Percentiles rank a stretch among this genome's conserved stretches.
Conservation (phyloP, 2,329 filamentous ascomycete species). For the Aspergillus ustus region DNA sequence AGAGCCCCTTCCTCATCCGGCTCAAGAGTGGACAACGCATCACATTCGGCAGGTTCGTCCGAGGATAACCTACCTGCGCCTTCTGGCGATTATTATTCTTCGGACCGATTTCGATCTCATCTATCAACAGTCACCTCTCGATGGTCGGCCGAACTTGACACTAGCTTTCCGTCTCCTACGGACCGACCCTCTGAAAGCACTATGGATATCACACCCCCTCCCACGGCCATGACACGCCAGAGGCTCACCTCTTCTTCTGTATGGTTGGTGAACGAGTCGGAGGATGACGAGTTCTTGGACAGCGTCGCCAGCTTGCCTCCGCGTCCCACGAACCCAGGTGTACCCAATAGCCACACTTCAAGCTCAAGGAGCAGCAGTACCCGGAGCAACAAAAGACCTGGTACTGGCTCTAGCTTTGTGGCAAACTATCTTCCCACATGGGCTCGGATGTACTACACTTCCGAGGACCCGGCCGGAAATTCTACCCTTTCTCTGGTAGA, state of each 20-base stretch:
- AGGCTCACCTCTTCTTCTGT: slow-evolving; percentile 35
- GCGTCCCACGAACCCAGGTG: slow-evolving; percentile 36
- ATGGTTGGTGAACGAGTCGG: slow-evolving; percentile 40
- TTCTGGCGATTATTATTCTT: slow-evolving; percentile 39
- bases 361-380: slow-evolving; percentile 46
- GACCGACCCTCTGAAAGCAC: slow-evolving; percentile 26
- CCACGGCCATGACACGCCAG: slow-evolving; percentile 29
- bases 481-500: slow-evolving; percentile 47
- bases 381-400: slow-evolving; percentile 40
- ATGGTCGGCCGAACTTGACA: slow-evolving; percentile 42
- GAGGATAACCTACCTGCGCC: slow-evolving; percentile 31
- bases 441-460: slow-evolving; percentile 71
- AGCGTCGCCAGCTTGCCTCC: slow-evolving; percentile 41
- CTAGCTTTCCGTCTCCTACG: slow-evolving; percentile 31
- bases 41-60: slow-evolving; percentile 29
- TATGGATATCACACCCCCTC: slow-evolving; percentile 31
- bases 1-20: slow-evolving; percentile 44
- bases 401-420: slow-evolving; percentile 52
- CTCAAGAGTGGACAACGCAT: slow-evolving; percentile 45
- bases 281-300: slow-evolving; percentile 42
- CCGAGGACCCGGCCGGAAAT: slow-evolving; percentile 61
- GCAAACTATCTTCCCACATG: slow-evolving; percentile 53
- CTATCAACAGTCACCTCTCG: slow-evolving; percentile 52
- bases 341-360: slow-evolving; percentile 49
- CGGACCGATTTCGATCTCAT: slow-evolving; percentile 46